Evolutionary conservation across 352 stramenopile genomes (phyloP).

Genomic region (Detonula confervacea): DNA sequence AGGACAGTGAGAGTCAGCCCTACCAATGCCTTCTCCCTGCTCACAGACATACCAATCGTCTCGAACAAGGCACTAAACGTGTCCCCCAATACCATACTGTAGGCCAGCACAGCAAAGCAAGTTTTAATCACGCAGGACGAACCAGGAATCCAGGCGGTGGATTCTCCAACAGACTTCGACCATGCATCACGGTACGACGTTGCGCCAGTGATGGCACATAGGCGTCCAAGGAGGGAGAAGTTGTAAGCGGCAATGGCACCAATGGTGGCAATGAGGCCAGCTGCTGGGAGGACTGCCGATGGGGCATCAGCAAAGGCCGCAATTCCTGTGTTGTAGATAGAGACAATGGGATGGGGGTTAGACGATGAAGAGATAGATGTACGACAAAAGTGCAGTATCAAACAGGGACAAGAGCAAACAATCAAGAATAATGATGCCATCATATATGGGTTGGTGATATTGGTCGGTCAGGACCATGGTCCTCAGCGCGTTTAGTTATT

Average conservation of each 20-base stretch:
- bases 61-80: constrained; percentile 79
- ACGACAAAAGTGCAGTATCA: too few relatives aligned
- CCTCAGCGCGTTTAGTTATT: constrained; percentile 58
- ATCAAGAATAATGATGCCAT: constrained; percentile 9
- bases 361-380: too few relatives aligned
- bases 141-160: constrained; percentile 81
- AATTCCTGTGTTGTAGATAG: constrained; percentile 57
- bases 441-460: constrained; percentile 57
- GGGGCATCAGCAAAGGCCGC: constrained; percentile 76
- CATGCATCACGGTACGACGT: constrained; percentile 86
- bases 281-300: constrained; percentile 76
- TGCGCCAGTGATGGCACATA: constrained; percentile 84
- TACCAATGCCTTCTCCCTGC: constrained; percentile 57
- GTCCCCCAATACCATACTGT: constrained; percentile 88
- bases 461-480: constrained; percentile 54
- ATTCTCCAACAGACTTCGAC: constrained; percentile 75
- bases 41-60: constrained; percentile 57
- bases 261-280: constrained; percentile 72
- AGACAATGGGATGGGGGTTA: not conserved
- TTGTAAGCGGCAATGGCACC: constrained; percentile 85
- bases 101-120: constrained; percentile 83
- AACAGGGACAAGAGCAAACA: not conserved
- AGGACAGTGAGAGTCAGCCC: constrained; percentile 75
- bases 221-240: constrained; percentile 87
- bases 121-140: constrained; percentile 83